Conservation (phyloP, 2,329 filamentous ascomycete genomes). For the Botrytis cinerea region DNA sequence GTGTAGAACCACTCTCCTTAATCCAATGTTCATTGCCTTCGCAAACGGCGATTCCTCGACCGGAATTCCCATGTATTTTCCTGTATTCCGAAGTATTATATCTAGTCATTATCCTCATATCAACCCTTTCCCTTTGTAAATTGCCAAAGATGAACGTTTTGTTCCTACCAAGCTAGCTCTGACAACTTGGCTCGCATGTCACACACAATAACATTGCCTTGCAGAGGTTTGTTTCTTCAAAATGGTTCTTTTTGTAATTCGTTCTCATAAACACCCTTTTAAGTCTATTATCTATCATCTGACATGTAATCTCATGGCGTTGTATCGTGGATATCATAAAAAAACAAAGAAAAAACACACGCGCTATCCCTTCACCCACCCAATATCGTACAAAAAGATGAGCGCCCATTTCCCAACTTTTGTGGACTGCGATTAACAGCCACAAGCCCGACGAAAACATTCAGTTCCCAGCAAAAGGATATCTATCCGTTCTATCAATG, state of each 20-base stretch:
- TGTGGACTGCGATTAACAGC: background rate
- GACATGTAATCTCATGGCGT: background rate
- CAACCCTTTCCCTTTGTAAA: background rate
- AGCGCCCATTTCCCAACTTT: conserved; percentile 3
- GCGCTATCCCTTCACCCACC: background rate
- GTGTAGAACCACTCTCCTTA: background rate
- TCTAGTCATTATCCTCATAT: background rate
- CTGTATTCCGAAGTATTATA: background rate
- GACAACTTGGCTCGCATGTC: no score
- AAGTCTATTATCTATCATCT: background rate
- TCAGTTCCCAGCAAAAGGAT: conserved; percentile 8
- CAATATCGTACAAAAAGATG: background rate
- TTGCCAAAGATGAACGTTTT: background rate
- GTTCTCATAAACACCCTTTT: background rate
- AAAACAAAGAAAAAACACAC: background rate
- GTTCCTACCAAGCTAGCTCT: background rate
- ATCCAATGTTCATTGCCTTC: background rate
- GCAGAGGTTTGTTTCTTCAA: no score
- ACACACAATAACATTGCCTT: background rate
- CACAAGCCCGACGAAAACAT: background rate
- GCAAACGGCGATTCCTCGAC: background rate
- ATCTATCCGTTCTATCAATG: conserved; percentile 12
- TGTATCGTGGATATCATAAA: conserved; percentile 17
- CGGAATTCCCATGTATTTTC: background rate
- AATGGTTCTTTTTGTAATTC: no score